Percentiles rank a stretch among this genome's conserved stretches.
phyloP scores from a whole-genome alignment of 2,329 filamentous ascomycete genomes.

The Trichophyton simii region DNA sequence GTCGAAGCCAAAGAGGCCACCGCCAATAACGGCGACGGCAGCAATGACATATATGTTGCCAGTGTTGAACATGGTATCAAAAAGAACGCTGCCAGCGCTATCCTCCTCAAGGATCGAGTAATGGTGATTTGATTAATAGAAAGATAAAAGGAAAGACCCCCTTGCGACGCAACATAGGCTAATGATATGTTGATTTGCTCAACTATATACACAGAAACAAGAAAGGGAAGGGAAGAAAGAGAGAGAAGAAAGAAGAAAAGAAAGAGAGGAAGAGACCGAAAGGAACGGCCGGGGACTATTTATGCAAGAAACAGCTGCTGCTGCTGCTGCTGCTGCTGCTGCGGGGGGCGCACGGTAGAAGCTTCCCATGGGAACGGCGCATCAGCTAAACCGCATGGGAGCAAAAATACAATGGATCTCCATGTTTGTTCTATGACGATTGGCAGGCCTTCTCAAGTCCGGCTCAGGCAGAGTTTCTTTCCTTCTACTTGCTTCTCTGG shows the following conservation, averaged over 20 bases:
- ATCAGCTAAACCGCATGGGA: background rate
- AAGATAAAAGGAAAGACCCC: background rate
- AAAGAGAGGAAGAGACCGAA: background rate
- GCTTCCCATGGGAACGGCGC: background rate
- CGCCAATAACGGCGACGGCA: conserved; percentile 49
- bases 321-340: background rate
- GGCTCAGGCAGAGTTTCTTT: background rate
- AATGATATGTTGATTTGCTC: background rate
- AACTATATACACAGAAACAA: background rate
- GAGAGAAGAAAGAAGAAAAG: background rate
- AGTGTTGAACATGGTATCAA: background rate
- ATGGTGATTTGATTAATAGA: background rate
- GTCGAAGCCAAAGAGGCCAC: conserved; percentile 65
- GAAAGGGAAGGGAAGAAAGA: background rate
- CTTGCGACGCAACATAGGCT: background rate
- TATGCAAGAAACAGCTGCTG: background rate
- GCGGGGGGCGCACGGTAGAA: background rate
- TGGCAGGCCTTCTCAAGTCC: background rate
- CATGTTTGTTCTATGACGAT: background rate
- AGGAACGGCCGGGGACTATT: background rate
- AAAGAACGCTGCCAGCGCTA: background rate
- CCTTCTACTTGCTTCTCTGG: background rate
- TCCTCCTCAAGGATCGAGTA: background rate
- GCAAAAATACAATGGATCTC: too few relatives aligned
- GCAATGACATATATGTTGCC: conserved; percentile 47